Evolutionary conservation across 2,329 filamentous ascomycete species (phyloP), one percentile per base, ranked within the genome.

Genomic region (Pseudovirgaria hyperparasitica): DNA sequence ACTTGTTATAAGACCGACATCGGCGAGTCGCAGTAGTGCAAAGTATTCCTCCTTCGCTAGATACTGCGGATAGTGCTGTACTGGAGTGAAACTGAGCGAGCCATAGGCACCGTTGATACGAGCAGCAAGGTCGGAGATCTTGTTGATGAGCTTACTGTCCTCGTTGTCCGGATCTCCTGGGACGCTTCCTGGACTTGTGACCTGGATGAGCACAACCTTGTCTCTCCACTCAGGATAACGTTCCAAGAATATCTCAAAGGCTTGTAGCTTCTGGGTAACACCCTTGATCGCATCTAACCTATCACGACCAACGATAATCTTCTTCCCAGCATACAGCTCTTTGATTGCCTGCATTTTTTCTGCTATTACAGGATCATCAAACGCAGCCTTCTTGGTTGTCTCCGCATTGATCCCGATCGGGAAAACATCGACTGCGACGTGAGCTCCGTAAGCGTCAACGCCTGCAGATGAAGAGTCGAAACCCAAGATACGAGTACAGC

Each of bases 1-100:
- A 40, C 84, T 93, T 5, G 90, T 94, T 54, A 96, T 94, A 26
- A 96, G 65, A 4, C 85, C 87, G 39, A 94, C 82, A 50, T 96
- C 85, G 18, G 81, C 86, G 3, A 84, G 74, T 14, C 87, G 76
- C 27, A 96, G 68, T n/a, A 96, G 70, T 4, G 87, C 86, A 54
- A 93, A 92, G 54, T 96, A 96, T 56, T 96, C 86, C 42, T 85
- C 79, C 39, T 78, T 79, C 25, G 74, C 77, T 23, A 96, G 68
- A 50, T 94, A 94, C 51, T 94, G 86, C 6, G 86, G 84, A 54
- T 90, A 94, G 55, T 96, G 85, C 51, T 92, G 82, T 12, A 96
- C 84, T 0, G 90, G 90, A 0, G 82, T 77, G 54, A 86, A 93
- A 38, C 81, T 79, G 27, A 94, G 62, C 10, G 82, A 92, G 27